These are phyloP conservation scores for Thalia dealbata DNA, from an alignment of 176 grass and related monocot genomes.

Conservation along the genomic window DNA sequence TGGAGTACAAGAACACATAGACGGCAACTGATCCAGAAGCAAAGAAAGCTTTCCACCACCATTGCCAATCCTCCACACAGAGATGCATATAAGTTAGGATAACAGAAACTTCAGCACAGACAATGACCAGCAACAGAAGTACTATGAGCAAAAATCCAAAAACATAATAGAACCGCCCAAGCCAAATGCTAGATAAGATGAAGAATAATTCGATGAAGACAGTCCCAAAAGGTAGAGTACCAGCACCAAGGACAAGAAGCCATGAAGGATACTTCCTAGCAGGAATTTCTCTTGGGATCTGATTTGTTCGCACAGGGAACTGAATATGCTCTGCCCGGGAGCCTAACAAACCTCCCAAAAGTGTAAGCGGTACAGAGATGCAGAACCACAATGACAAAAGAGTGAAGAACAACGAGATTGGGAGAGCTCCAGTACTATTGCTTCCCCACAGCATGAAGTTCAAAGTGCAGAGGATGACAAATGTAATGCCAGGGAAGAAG, in stretches of 20 bases:
- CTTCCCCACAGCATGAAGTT: slow-evolving; percentile 10
- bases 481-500: slow-evolving; percentile 4
- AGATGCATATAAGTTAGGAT: slow-evolving; percentile 10
- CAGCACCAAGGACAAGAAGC: slow-evolving; percentile 1
- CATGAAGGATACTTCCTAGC: slow-evolving; percentile 8
- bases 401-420: slow-evolving; percentile 5
- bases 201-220: slow-evolving; percentile 7
- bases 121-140: not conserved
- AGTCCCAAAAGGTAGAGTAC: slow-evolving; percentile 4
- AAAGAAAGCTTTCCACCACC: slow-evolving; percentile 13
- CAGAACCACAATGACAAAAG: slow-evolving; percentile 4
- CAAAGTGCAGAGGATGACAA: not conserved
- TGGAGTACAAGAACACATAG: slow-evolving; percentile 2
- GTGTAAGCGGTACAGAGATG: slow-evolving; percentile 1
- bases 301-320: not conserved
- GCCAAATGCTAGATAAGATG: slow-evolving; percentile 2
- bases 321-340: slow-evolving; percentile 4
- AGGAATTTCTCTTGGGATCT: not conserved
- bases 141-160: slow-evolving; percentile 6
- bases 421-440: slow-evolving; percentile 7
- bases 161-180: not conserved
- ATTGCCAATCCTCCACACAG: slow-evolving; percentile 6
- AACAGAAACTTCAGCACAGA: not conserved
- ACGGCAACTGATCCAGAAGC: slow-evolving; percentile 4
- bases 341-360: slow-evolving; percentile 2